These are phyloP conservation scores for Talaromyces trachyspermus DNA, from an alignment of 495 filamentous ascomycete genomes.

Conservation along the genomic window DNA sequence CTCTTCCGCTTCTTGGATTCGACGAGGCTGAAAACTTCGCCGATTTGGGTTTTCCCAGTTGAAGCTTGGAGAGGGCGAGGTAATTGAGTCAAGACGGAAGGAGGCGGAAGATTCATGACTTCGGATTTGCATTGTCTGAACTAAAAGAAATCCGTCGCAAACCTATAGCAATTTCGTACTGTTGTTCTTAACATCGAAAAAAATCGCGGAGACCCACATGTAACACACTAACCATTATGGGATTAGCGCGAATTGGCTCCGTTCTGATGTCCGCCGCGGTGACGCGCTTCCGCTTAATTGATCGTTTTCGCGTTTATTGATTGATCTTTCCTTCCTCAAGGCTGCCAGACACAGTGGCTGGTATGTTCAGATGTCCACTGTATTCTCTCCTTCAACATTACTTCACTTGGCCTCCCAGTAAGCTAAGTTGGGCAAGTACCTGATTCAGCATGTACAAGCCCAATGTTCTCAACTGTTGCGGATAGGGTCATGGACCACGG, in stretches of 20 bases:
- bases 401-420: not conserved
- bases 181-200: too few species aligned
- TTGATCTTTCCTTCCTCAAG: not conserved
- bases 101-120: slow-evolving; percentile 38
- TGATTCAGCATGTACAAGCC: slow-evolving; percentile 3
- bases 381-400: not conserved
- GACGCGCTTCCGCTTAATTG: slow-evolving; percentile 3
- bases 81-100: slow-evolving; percentile 55
- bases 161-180: too few species aligned
- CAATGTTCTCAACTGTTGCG: slow-evolving; percentile 5
- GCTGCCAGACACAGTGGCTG: not conserved
- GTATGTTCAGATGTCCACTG: not conserved
- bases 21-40: slow-evolving; percentile 64
- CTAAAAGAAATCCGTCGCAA: too few species aligned
- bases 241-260: not conserved
- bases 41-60: slow-evolving; percentile 52
- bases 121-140: too few species aligned
- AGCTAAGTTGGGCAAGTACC: not conserved
- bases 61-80: slow-evolving; percentile 56
- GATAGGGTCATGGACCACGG: slow-evolving; percentile 32
- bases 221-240: not conserved
- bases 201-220: slow-evolving; percentile 1
- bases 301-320: slow-evolving; percentile 1
- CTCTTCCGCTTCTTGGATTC: slow-evolving; percentile 79
- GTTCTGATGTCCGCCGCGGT: not conserved